These are phyloP conservation scores for Reticulascus tulasneorum DNA, from an alignment of 2,329 filamentous ascomycete genomes.

Conservation along the genomic window DNA sequence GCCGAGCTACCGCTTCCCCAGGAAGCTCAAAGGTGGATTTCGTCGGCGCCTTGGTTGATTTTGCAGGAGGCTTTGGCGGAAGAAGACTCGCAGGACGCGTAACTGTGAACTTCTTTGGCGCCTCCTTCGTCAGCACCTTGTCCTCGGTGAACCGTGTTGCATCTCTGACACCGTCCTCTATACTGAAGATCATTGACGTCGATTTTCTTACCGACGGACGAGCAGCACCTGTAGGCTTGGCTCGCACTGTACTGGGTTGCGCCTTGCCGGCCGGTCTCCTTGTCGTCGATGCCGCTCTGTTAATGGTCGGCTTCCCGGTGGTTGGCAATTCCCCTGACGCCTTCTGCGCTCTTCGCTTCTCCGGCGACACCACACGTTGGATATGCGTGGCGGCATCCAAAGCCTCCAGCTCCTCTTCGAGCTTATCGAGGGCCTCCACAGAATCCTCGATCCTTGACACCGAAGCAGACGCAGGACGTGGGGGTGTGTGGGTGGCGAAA, in stretches of 20 bases:
- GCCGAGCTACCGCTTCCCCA: slow-evolving; percentile 56
- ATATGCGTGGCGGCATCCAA: slow-evolving; percentile 37
- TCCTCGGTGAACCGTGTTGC: slow-evolving; percentile 11
- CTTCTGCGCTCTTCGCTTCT: slow-evolving; percentile 7
- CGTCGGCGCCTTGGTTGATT: slow-evolving; percentile 52
- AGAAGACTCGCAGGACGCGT: slow-evolving; percentile 37
- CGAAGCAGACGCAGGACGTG: slow-evolving; percentile 14
- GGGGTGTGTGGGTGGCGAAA: slow-evolving; percentile 5
- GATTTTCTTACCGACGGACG: slow-evolving; percentile 38
- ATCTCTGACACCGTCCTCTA: too few species aligned
- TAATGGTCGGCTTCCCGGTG: neutral
- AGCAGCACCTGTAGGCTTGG: slow-evolving; percentile 33
- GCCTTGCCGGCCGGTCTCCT: neutral
- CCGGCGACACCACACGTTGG: slow-evolving; percentile 25
- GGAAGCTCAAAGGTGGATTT: slow-evolving; percentile 58
- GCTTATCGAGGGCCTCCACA: slow-evolving; percentile 56
- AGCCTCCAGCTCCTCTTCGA: slow-evolving; percentile 59
- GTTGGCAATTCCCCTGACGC: neutral
- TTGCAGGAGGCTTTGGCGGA: slow-evolving; percentile 42
- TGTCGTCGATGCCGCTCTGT: neutral
- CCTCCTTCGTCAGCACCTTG: slow-evolving; percentile 21
- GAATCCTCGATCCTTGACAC: slow-evolving; percentile 58
- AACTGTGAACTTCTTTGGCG: slow-evolving; percentile 20
- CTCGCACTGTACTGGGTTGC: slow-evolving; percentile 4
- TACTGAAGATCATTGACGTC: slow-evolving; percentile 33